These are phyloP conservation scores for Talaromyces sp. DNA, from an alignment of 2,329 filamentous ascomycete genomes.

Conservation along the genomic window DNA sequence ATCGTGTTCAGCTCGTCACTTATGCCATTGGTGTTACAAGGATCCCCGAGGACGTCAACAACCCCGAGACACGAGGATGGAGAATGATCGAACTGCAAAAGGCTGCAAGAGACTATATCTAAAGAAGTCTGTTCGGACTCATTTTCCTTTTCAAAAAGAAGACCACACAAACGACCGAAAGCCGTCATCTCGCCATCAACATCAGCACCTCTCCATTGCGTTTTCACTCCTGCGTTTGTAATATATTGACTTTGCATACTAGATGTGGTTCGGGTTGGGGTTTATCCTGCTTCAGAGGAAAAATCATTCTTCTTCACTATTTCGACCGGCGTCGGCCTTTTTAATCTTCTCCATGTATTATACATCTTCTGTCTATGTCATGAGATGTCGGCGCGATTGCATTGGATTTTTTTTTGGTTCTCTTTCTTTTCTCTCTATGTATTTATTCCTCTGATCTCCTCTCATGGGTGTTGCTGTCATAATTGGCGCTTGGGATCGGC, in stretches of 20 bases:
- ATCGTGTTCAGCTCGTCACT: slow-evolving; percentile 96
- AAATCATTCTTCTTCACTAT: slow-evolving; percentile 7
- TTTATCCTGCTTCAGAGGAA: slow-evolving; percentile 18
- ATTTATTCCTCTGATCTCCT: slow-evolving; percentile 20
- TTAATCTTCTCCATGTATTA: slow-evolving; percentile 19
- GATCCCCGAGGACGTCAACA: slow-evolving; percentile 91
- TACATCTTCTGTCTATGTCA: slow-evolving; percentile 12
- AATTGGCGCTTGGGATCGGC: slow-evolving; percentile 14
- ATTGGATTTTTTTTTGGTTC: neutral
- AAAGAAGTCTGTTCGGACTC: slow-evolving; percentile 33
- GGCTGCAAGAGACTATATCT: slow-evolving; percentile 87
- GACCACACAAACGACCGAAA: neutral
- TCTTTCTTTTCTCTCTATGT: slow-evolving; percentile 11
- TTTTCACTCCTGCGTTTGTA: slow-evolving; percentile 37
- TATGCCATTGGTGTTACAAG: slow-evolving; percentile 96
- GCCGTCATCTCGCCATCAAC: slow-evolving; percentile 12
- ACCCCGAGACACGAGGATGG: slow-evolving; percentile 95
- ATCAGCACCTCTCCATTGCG: slow-evolving; percentile 8
- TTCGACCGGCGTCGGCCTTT: slow-evolving; percentile 8
- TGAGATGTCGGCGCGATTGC: slow-evolving; percentile 17
- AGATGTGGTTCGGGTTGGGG: slow-evolving; percentile 37
- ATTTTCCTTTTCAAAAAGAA: neutral
- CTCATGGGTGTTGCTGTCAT: slow-evolving; percentile 16
- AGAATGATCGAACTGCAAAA: slow-evolving; percentile 98
- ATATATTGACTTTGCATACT: slow-evolving; percentile 41